Base-by-base conservation (phyloP, 2,329 filamentous ascomycete genomes). In the Sodiomyces alkalinus region DNA sequence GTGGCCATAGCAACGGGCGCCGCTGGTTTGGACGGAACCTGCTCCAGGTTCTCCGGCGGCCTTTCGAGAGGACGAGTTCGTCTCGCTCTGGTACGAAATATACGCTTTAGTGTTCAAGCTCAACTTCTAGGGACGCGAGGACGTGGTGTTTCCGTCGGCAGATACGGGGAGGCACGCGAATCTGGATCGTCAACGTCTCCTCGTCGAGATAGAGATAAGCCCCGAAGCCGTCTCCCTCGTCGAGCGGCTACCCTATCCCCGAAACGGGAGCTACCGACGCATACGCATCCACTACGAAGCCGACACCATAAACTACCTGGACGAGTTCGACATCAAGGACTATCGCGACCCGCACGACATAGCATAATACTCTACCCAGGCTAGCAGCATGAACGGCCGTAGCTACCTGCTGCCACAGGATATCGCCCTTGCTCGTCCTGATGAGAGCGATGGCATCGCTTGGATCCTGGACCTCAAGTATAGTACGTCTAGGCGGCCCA, bases 371-470 rank as follows among this genome's bases (percentile, higher is more conserved):
- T 31, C 25, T 18, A 13, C 25, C 12, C 24, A 27, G 7, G 16
- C 24, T 4, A 17, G 13, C 0, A 24, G 25, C 10, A 13, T 13
- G 25, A 27, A 19, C 23, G 25, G 19, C 17, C 19, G 10, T 17
- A 31, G 29, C 25, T 31, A 31, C 13, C 20, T 31, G 11, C 29
- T 31, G 11, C 25, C 29, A 10, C 24, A 31, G 19, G 29, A 31
- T 8, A 16, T 31, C 15, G 19, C 29, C 21, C 15, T 31, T n/a
- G 29, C 29, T 20, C 17, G 29, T 4, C 29, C 29, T 12, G 25
- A 23, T 20, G 29, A 31, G 19, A 31, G 29, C 12, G 19, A 22
- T 23, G 29, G 29, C 8, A 19, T 31, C 16, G 29, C 23, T 14
- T 31, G 24, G 29, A 31, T 31, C 19, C 19, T 31, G 30, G 30